phyloP scores from a whole-genome alignment of 306 rosid species.

The Vigna angularis region DNA sequence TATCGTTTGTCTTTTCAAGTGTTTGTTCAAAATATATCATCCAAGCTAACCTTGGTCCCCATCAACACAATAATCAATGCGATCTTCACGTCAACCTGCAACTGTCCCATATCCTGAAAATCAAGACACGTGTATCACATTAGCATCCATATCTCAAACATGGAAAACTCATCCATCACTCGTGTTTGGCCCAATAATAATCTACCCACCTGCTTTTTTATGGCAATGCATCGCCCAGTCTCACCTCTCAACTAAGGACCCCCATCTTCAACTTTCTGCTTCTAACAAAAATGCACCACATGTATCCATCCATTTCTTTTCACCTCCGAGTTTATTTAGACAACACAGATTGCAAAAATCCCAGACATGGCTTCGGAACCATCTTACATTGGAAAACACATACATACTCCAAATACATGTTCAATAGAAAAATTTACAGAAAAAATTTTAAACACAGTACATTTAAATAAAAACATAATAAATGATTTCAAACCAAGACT shows the following conservation, averaged over 20 bases:
- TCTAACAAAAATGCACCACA: background rate
- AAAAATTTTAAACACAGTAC: too few relatives aligned
- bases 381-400: too few relatives aligned
- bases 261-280: background rate
- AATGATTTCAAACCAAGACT: too few relatives aligned
- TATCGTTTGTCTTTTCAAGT: background rate
- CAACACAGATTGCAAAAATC: too few relatives aligned
- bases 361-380: too few relatives aligned
- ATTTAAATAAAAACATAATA: too few relatives aligned
- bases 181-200: conserved; percentile 33
- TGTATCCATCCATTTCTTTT: conserved; percentile 1
- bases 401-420: too few relatives aligned
- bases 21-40: background rate
- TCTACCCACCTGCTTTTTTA: conserved; percentile 42
- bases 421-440: too few relatives aligned
- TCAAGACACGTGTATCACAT: conserved; percentile 49
- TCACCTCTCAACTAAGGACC: conserved; percentile 3
- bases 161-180: conserved; percentile 26
- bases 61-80: conserved; percentile 22
- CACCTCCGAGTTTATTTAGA: background rate
- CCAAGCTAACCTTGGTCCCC: conserved; percentile 27
- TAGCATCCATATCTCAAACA: conserved; percentile 20
- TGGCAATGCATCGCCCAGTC: conserved; percentile 7
- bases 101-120: conserved; percentile 28
- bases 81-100: conserved; percentile 33